phyloP scores from a whole-genome alignment of 805 yeast genomes.

The Cyberlindnera americana region DNA sequence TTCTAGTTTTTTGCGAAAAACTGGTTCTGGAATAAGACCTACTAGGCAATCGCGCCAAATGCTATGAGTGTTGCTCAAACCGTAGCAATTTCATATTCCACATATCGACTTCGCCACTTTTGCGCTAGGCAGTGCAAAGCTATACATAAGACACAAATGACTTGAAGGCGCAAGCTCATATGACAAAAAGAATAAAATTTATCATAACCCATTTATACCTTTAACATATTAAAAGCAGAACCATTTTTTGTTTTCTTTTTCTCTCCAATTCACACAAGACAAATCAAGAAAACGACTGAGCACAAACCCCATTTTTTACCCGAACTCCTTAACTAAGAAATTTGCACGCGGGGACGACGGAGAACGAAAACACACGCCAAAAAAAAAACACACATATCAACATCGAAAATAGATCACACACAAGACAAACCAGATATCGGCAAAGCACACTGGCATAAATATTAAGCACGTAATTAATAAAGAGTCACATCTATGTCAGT shows the following conservation, averaged over 20 bases:
- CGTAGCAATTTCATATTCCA: conserved; percentile 3
- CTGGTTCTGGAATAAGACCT: background rate
- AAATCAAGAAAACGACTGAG: too few species aligned
- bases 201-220: too few species aligned
- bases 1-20: background rate
- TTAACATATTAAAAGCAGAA: too few species aligned
- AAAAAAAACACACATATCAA: conserved; percentile 1
- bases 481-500: conserved; percentile 21
- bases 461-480: too few species aligned
- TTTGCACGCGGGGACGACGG: conserved; percentile 3
- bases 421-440: background rate
- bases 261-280: too few species aligned
- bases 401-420: background rate
- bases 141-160: too few species aligned
- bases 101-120: conserved; percentile 1
- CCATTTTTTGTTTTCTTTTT: too few species aligned
- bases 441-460: background rate
- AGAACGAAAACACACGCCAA: conserved; percentile 1
- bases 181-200: too few species aligned
- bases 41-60: conserved; percentile 1
- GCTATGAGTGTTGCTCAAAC: background rate
- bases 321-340: background rate
- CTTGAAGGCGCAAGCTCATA: too few species aligned
- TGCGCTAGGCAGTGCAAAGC: background rate
- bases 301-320: too few species aligned